Percentiles rank a stretch among this genome's conserved stretches.
Evolutionary conservation across 805 yeast species (phyloP).

Genomic region (Suhomyces pyralidae): DNA sequence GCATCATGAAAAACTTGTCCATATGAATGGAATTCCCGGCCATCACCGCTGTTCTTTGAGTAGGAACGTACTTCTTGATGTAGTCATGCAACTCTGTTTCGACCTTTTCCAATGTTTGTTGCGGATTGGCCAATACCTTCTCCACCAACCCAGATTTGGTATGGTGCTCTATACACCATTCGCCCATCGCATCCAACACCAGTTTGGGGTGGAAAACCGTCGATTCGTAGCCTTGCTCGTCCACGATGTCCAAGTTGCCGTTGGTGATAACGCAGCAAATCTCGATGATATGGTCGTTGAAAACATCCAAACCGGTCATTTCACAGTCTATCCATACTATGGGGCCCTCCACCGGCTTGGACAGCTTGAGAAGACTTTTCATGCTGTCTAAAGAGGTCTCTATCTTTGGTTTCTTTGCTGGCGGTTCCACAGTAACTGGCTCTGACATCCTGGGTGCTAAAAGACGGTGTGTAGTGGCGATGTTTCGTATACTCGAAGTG

Average conservation of each 20-base stretch:
- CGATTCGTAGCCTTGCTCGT: slow-evolving; percentile 71
- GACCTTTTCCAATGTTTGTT: slow-evolving; percentile 56
- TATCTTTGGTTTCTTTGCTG: neutral
- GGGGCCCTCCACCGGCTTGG: slow-evolving; percentile 21
- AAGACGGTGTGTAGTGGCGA: neutral
- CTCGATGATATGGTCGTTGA: slow-evolving; percentile 77
- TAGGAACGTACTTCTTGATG: slow-evolving; percentile 52
- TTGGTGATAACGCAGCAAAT: slow-evolving; percentile 90
- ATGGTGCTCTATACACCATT: slow-evolving; percentile 87
- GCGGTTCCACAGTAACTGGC: neutral
- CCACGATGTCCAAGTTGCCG: slow-evolving; percentile 68
- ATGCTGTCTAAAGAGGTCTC: neutral
- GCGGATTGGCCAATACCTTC: slow-evolving; percentile 56
- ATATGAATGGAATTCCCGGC: slow-evolving; percentile 93
- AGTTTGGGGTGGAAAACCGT: slow-evolving; percentile 67
- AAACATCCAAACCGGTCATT: slow-evolving; percentile 92
- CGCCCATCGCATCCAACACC: slow-evolving; percentile 69
- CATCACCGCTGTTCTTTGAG: slow-evolving; percentile 58
- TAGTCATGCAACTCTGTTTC: slow-evolving; percentile 64
- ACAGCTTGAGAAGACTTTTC: neutral
- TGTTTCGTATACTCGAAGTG: too few species aligned
- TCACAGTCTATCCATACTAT: slow-evolving; percentile 97
- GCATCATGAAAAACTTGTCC: slow-evolving; percentile 80
- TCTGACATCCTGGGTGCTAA: neutral
- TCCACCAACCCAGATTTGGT: slow-evolving; percentile 70